Percentiles rank a stretch among this genome's conserved stretches.
Evolutionary conservation across 31 red algal genomes (phyloP).

Genomic region (Odonthalia washingtoniensis): DNA sequence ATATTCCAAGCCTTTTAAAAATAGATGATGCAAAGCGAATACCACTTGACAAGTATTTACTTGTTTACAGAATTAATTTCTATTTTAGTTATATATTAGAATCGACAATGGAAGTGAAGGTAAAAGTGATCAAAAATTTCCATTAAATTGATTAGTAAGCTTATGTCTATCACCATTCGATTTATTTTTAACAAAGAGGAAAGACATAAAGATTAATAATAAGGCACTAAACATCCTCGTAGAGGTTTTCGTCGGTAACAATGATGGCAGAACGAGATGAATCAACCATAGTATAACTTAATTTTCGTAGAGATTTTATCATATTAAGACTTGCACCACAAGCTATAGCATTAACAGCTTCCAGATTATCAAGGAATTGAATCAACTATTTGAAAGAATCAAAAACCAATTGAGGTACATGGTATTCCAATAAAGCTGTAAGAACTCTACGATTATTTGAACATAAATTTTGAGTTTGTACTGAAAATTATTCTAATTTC

Average conservation of each 20-base stretch:
- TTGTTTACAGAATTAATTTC: too few relatives aligned
- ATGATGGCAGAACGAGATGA: slow-evolving; percentile 22
- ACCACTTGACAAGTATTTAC: too few relatives aligned
- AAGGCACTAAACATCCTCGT: slow-evolving; percentile 15
- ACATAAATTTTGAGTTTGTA: slow-evolving; percentile 38
- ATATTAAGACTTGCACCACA: slow-evolving; percentile 41
- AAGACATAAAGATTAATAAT: not conserved
- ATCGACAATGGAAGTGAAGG: too few relatives aligned
- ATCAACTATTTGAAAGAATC: slow-evolving; percentile 36
- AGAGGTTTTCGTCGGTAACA: slow-evolving; percentile 32
- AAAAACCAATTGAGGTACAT: not conserved
- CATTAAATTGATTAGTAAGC: too few relatives aligned
- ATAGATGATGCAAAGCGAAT: too few relatives aligned
- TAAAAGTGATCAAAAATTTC: too few relatives aligned
- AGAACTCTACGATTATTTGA: slow-evolving; percentile 60
- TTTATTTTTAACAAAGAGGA: not conserved
- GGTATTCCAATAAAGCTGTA: slow-evolving; percentile 49
- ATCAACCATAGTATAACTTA: not conserved
- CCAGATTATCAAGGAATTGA: slow-evolving; percentile 14
- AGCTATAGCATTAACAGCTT: slow-evolving; percentile 55
- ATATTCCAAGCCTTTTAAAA: too few relatives aligned
- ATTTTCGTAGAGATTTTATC: slow-evolving; percentile 20
- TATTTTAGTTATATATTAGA: too few relatives aligned
- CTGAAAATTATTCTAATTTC: not conserved
- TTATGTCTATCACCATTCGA: too few relatives aligned